Evolutionary conservation across 2,329 filamentous ascomycete species (phyloP).

Genomic region (Cladobotryum protrusum): DNA sequence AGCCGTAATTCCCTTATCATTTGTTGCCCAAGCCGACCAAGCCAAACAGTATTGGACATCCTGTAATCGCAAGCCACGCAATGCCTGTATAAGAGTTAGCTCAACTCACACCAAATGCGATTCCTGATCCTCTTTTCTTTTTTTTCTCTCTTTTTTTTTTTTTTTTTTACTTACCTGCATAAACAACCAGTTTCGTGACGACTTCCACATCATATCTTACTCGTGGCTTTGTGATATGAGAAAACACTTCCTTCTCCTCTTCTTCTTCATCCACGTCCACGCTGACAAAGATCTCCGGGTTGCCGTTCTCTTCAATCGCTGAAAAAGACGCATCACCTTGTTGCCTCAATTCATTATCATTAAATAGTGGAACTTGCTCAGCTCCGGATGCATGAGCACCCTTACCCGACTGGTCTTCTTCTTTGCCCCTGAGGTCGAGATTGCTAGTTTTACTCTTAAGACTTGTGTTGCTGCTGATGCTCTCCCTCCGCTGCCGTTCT

Average conservation of each 20-base stretch:
- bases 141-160: no score
- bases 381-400: slow-evolving; percentile 38
- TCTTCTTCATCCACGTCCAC: slow-evolving; percentile 42
- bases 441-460: slow-evolving; percentile 39
- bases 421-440: slow-evolving; percentile 34
- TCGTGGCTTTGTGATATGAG: slow-evolving; percentile 73
- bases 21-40: slow-evolving; percentile 38
- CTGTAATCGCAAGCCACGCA: slow-evolving; percentile 70
- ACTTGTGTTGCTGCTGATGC: slow-evolving; percentile 46
- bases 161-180: slow-evolving; percentile 70
- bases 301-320: slow-evolving; percentile 24
- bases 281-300: slow-evolving; percentile 24
- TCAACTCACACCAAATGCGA: neutral
- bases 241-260: slow-evolving; percentile 76
- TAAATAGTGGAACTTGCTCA: slow-evolving; percentile 39
- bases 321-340: slow-evolving; percentile 47
- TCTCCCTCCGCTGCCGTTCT: slow-evolving; percentile 55
- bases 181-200: slow-evolving; percentile 92
- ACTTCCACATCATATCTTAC: slow-evolving; percentile 98
- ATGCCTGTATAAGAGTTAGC: slow-evolving; percentile 53
- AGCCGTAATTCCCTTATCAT: no score
- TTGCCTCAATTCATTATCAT: slow-evolving; percentile 68
- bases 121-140: neutral
- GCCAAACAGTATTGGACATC: slow-evolving; percentile 69
- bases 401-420: slow-evolving; percentile 32